phyloP scores from a whole-genome alignment of 2,329 filamentous ascomycete genomes.

The Colletotrichum lupini region DNA sequence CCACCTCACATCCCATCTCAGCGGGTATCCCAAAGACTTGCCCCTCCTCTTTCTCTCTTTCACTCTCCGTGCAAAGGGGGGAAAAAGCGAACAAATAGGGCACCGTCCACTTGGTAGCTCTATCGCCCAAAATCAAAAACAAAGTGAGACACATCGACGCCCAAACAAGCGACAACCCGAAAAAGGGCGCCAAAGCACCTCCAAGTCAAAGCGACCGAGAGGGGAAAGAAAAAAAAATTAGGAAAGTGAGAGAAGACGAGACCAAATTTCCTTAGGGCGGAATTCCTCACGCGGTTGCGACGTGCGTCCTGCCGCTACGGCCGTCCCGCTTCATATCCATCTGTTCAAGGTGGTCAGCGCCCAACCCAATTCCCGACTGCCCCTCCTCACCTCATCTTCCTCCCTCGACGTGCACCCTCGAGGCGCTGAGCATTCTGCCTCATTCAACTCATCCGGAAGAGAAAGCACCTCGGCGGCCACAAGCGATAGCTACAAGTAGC shows the following conservation, averaged over 20 bases:
- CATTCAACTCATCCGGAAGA: neutral
- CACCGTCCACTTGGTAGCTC: slow-evolving; percentile 1
- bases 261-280: slow-evolving; percentile 9
- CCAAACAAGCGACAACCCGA: slow-evolving; percentile 6
- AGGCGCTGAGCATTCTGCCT: neutral
- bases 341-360: slow-evolving; percentile 14
- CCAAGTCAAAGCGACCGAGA: slow-evolving; percentile 19
- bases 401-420: slow-evolving; percentile 1
- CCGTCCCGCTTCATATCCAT: slow-evolving; percentile 12
- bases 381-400: neutral
- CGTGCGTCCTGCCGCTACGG: slow-evolving; percentile 27
- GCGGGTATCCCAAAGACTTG: slow-evolving; percentile 26
- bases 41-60: slow-evolving; percentile 35
- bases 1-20: slow-evolving; percentile 24
- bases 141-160: slow-evolving; percentile 32
- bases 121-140: slow-evolving; percentile 23
- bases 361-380: slow-evolving; percentile 15
- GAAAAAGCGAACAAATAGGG: slow-evolving; percentile 14
- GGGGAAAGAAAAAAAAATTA: neutral
- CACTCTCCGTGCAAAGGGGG: neutral
- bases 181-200: slow-evolving; percentile 26
- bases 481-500: neutral
- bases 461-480: neutral
- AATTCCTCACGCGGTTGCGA: slow-evolving; percentile 33
- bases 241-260: neutral